A percentile compares a stretch with the other conserved stretches of the same genome.
Evolutionary conservation across 768 basidiomycete genomes (phyloP).

Genomic region (Mycena pura): DNA sequence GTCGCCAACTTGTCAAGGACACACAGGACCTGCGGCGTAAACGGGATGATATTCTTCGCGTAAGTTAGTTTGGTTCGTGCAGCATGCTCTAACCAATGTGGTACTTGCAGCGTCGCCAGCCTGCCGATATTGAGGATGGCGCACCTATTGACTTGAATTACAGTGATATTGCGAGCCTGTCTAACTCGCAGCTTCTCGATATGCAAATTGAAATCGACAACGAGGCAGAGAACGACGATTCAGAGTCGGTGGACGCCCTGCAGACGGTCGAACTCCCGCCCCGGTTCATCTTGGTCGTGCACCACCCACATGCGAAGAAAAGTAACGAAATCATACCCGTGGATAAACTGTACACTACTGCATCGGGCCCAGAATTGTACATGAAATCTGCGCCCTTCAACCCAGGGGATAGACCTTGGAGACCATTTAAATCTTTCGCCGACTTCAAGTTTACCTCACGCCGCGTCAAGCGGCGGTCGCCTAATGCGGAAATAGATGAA

Average conservation of each 20-base stretch:
- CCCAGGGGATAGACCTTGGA: conserved; percentile 7
- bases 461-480: neutral
- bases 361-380: neutral
- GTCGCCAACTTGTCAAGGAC: too few species aligned
- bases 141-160: too few species aligned
- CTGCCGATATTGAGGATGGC: too few species aligned
- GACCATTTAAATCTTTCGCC: conserved; percentile 1
- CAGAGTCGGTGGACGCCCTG: neutral
- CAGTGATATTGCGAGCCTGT: too few species aligned
- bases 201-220: neutral
- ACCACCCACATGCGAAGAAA: conserved; percentile 10
- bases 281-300: conserved; percentile 16
- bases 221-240: neutral
- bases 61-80: too few species aligned
- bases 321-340: conserved; percentile 14
- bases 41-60: too few species aligned
- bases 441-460: conserved; percentile 12
- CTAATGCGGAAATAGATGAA: conserved; percentile 15
- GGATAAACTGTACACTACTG: neutral
- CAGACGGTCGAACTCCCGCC: neutral
- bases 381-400: neutral
- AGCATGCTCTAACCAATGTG: too few species aligned
- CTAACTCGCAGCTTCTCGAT: too few species aligned
- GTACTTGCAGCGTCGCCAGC: too few species aligned
- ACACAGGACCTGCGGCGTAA: too few species aligned